Evolutionary conservation across 78 protist species (phyloP).

Genomic region (Dictyostelium intermedium): DNA sequence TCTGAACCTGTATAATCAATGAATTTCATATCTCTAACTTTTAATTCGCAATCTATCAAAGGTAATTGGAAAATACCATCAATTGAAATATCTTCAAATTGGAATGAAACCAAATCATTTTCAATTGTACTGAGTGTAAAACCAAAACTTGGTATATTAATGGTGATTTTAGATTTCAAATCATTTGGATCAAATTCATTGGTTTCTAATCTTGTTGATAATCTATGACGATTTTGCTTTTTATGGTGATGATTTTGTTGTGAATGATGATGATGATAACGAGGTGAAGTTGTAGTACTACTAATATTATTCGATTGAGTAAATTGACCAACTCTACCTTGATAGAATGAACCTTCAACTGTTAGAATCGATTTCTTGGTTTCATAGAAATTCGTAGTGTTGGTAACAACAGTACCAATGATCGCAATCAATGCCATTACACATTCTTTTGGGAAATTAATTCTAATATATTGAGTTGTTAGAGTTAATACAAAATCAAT

Average conservation of each 20-base stretch:
- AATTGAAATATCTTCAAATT: conserved; percentile 32
- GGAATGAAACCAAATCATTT: conserved; percentile 27
- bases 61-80: conserved; percentile 72
- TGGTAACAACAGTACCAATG: conserved; percentile 14
- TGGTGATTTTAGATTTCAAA: conserved; percentile 38
- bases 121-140: conserved; percentile 19
- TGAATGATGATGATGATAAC: not conserved
- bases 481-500: conserved; percentile 35
- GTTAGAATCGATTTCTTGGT: conserved; percentile 35
- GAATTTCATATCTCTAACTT: conserved; percentile 50
- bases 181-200: conserved; percentile 78
- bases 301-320: no score
- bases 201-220: conserved; percentile 9
- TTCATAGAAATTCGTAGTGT: conserved; percentile 42
- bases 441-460: conserved; percentile 63
- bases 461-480: conserved; percentile 18
- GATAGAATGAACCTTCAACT: conserved; percentile 44
- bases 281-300: not conserved
- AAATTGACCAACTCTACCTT: conserved; percentile 22
- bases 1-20: conserved; percentile 12
- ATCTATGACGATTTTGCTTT: not conserved
- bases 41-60: conserved; percentile 10
- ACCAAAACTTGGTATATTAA: conserved; percentile 17
- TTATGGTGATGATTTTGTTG: not conserved
- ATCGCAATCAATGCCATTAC: conserved; percentile 27